Base-by-base conservation (phyloP, 768 basidiomycete species). In the Trichaptum fuscoviolaceum region DNA sequence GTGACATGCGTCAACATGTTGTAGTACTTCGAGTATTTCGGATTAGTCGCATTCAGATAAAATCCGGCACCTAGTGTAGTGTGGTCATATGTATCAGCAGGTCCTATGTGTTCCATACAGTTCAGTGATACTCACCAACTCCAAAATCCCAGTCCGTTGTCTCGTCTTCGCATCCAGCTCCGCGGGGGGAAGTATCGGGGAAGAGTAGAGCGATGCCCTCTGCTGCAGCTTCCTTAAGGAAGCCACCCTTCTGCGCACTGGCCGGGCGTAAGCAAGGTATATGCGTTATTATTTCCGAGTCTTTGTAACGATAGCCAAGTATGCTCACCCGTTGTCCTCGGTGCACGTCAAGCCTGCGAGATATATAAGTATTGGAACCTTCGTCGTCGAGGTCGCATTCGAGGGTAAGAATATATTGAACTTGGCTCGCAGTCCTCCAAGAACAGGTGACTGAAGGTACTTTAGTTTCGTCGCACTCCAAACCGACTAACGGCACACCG, bases 181-280 rank as follows among this genome's bases (percentile, higher is more conserved):
- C 95, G 42, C 97, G 86, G 0, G 97, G 97, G 35, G 93, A 95
- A 0, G 96, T 99, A 74, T 99, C 97, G 1, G 97, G 94, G 75
- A 98, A 94, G 66, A 99, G 85, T 63, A 99, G 79, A 0, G 97
- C 96, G 65, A 99, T 89, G 7, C 91, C 89, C 71, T 96, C 88
- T 23, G 86, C 81, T 5, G 94, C 85, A 1, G 96, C 96, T 57
- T 90, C 86, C n/a, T 87, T 83, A 52, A 98, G 78, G 79, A 99
- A 96, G 12, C 85, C 85, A n/a, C 94, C 96, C 76, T 99, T 99
- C 77, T 96, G 93, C 1, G 96, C 87, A 0, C 93, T 95, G 70
- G n/a, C n/a, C n/a, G n/a, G n/a, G 1, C 27, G 12, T 68, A 64
- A 64, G 61, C 42, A 42, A 57, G 23, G 52, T 52, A 63, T 27